These are phyloP conservation scores for Exutisphaerella laricina DNA, from an alignment of 2,329 filamentous ascomycete genomes.

Conservation along the genomic window DNA sequence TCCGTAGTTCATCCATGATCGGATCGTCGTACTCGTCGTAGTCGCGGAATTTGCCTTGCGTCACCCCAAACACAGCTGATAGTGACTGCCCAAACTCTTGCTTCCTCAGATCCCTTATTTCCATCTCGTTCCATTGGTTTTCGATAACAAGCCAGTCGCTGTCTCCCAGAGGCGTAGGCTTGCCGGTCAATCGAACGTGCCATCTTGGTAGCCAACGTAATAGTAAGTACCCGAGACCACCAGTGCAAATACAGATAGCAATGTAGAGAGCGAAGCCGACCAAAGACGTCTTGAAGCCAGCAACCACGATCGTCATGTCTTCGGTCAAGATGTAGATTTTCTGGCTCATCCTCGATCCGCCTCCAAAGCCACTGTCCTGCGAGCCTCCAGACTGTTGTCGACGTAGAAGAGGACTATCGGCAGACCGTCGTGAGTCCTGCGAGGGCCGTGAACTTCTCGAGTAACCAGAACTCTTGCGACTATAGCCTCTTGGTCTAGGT, in stretches of 20 bases:
- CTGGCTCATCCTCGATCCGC: constrained; percentile 65
- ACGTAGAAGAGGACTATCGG: constrained; percentile 58
- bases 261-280: constrained; percentile 65
- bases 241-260: constrained; percentile 62
- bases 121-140: constrained; percentile 95
- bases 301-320: constrained; percentile 88
- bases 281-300: constrained; percentile 76
- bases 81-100: constrained; percentile 57
- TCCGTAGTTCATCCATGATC: constrained; percentile 66
- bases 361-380: constrained; percentile 56
- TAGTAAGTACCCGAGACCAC: constrained; percentile 75
- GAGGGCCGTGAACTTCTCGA: constrained; percentile 51
- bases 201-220: constrained; percentile 86
- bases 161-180: constrained; percentile 60
- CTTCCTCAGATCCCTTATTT: constrained; percentile 62
- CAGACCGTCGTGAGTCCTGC: constrained; percentile 14
- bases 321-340: constrained; percentile 92
- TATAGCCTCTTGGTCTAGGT: constrained; percentile 37
- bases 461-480: constrained; percentile 19
- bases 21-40: constrained; percentile 69
- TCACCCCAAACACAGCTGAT: constrained; percentile 63
- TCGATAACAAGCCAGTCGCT: constrained; percentile 93
- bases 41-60: constrained; percentile 60
- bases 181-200: constrained; percentile 72
- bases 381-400: constrained; percentile 66